Base-by-base conservation (phyloP, 2,329 filamentous ascomycete species). In the Cladorrhinum sp. region DNA sequence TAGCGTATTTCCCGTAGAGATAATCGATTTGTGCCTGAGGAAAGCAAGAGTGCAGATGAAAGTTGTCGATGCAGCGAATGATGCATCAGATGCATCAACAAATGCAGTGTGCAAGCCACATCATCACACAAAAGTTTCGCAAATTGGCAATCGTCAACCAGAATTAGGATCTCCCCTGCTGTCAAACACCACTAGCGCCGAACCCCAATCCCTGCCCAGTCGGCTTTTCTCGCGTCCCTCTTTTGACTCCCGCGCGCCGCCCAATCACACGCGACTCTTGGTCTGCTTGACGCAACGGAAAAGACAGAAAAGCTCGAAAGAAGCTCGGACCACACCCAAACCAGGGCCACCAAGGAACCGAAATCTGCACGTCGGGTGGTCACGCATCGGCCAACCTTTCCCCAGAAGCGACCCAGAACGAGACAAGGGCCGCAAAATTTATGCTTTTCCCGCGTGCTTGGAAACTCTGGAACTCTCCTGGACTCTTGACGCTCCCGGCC, bases 361-460 rank as follows among this genome's bases (percentile, higher is more conserved):
- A 65, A 63, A 64, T 63, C 64, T 67, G 66, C 64, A 68, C 50
- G 62, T 65, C 62, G 66, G 64, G 62, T 67, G 65, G 66, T 69
- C 67, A 68, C 65, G 65, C 65, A 64, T 62, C 54, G 36, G 28
- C 59, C 59, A 61, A 59, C 62, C 61, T 61, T 66, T 64, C 63
- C 64, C 66, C 66, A 68, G 64, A 65, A 65, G 33, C 55, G 52
- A 46, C 24, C 52, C 59, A 55, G 51, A 55, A 55, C 33, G 57
- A 61, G 58, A 59, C 58, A 60, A 65, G 55, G 59, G 57, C 61
- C 62, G 66, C 67, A 69, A 69, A 66, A 65, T 68, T 65, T 50
- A 61, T 62, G 63, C 65, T 63, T 62, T 16, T 58, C 58, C 51
- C 48, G 30, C 36, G 26, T 20, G 42, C 16, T 42, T 20, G 24